Conservation (phyloP, 768 basidiomycete species). For the Piloderma croceum region DNA sequence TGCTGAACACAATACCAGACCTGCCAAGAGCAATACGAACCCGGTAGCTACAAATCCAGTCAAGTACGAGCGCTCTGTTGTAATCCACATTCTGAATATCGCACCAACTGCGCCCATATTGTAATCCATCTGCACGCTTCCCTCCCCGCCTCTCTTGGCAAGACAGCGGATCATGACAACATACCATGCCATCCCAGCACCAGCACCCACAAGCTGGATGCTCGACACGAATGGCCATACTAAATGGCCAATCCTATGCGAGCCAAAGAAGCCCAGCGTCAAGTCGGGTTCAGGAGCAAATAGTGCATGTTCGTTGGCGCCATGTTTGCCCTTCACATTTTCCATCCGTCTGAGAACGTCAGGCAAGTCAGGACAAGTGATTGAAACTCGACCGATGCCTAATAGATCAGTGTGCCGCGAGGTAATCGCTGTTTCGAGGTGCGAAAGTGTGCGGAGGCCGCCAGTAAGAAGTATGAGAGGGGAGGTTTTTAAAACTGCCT, state of each 20-base stretch:
- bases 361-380: constrained; percentile 60
- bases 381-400: constrained; percentile 67
- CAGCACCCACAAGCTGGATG: constrained; percentile 62
- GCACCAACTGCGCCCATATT: no score
- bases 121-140: no score
- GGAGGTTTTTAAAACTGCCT: constrained; percentile 16
- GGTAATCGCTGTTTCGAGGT: constrained; percentile 48
- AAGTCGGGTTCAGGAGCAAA: constrained; percentile 37
- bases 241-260: constrained; percentile 21
- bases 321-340: constrained; percentile 15
- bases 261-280: constrained; percentile 18
- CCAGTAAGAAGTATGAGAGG: constrained; percentile 80
- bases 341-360: constrained; percentile 24
- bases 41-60: no score
- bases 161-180: constrained; percentile 49
- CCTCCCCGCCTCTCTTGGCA: no score
- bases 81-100: no score
- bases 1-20: no score
- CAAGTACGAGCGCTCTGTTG: no score
- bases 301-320: constrained; percentile 21
- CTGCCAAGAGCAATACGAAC: no score
- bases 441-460: constrained; percentile 58
- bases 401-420: constrained; percentile 63
- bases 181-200: constrained; percentile 64
- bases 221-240: constrained; percentile 34